Evolutionary conservation across 345 rosid genomes (phyloP), one percentile per base, ranked within the genome.

Genomic region (Rhodamnia rubescens): DNA sequence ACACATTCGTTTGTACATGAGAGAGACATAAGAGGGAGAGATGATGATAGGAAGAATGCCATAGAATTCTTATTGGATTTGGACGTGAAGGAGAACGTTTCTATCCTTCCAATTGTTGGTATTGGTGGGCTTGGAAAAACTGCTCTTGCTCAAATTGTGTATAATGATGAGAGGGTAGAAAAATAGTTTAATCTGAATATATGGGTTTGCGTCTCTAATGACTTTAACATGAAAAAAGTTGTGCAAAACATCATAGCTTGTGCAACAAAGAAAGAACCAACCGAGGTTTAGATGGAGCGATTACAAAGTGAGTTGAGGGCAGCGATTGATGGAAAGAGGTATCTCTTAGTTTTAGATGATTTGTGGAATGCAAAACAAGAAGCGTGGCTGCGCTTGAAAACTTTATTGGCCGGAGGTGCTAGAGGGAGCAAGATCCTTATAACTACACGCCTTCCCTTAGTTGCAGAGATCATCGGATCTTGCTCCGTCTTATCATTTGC

Each of bases 391-490:
- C 7, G 11, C 75, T 64, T 64, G 75, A 36, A 29, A 64, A 7
- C 11, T 1, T 16, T 64, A 64, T 0, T 32, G 12, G 44, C 7
- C 12, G 44, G 75, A 64, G 75, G 75, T 32, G 75, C 24, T 32
- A 64, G 44, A 64, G 24, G 24, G 16, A 64, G 75, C 0, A 64
- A 64, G 24, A 4, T 64, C 0, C 0, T 32, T 32, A 16, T 64
- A 32, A 64, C 0, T 0, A 64, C 78, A 32, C 1, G 0, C 44
- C 20, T 69, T 11, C 15, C 78, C 36, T 32, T 69, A 0, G 22
- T 69, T 64, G 1, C 4, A 8, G 0, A 69, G 44, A 40, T 32
- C 78, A 69, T 24, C 3, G 2, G 13, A n/a, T 22, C 32, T 24
- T 32, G 0, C 3, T 32, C 24, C 44, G 2, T 12, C 78, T 69